Evolutionary conservation across 1,139 yeast genomes (phyloP), one percentile per base, ranked within the genome.

Genomic region (Petasospora fabianii): DNA sequence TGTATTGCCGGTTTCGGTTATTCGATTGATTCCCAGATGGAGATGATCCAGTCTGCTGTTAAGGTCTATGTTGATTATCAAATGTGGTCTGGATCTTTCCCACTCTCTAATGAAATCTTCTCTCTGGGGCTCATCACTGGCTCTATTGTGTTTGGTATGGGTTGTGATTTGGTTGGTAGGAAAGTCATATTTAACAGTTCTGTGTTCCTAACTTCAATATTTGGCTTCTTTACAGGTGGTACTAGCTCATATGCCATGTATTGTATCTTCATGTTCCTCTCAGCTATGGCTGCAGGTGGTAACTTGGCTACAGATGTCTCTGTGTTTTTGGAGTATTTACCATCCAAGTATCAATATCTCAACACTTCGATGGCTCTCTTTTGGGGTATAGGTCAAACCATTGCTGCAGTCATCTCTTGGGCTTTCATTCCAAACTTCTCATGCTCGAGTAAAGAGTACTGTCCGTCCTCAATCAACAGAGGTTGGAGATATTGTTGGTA

Each of bases 1-100:
- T 64, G 55, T 49, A 55, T 75, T 24, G 74, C 74, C 44, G 84
- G 84, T 15, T 71, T 77, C 70, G 85, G 85, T 13, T 79, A 79
- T 51, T 73, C 80, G 6, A 78, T 75, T 20, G 84, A 79, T 54
- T 75, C 82, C 14, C 77, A 77, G 54, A 62, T 79, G 48, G 70
- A 68, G 28, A 63, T 66, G 54, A 54, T 73, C 38, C 76, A 71
- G 46, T 59, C 71, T 10, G 62, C 75, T 2, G 74, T 71, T 15
- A 65, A 61, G 26, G 58, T 63, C 3, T 64, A 62, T 35, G 69
- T 68, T 17, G 61, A 68, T 56, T 56, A 61, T 61, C 61, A 75
- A 64, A 61, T 71, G 59, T 76, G 18, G 15, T 35, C 35, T 22
- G 27, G 30, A 5, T 39, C 41, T 11, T 62, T 46, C 41, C 79